Evolutionary conservation across 2,329 filamentous ascomycete species (phyloP).

Genomic region (Aspergillus sp.): DNA sequence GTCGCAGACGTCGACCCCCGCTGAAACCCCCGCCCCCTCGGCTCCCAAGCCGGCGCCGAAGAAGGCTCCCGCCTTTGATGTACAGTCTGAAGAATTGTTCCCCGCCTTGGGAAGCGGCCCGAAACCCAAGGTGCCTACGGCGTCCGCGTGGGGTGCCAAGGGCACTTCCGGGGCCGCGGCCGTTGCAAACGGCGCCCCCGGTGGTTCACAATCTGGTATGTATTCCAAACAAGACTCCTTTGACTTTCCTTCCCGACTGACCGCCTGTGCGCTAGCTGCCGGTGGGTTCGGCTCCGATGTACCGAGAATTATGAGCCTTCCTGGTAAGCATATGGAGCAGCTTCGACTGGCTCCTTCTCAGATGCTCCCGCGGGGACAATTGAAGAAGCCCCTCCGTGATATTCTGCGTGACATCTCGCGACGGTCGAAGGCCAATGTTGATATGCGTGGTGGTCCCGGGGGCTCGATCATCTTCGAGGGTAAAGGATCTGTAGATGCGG

Average conservation of each 20-base stretch:
- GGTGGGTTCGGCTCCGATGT: slow-evolving; percentile 28
- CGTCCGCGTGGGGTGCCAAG: slow-evolving; percentile 75
- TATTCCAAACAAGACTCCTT: slow-evolving; percentile 23
- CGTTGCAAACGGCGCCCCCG: slow-evolving; percentile 48
- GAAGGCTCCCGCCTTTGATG: slow-evolving; percentile 62
- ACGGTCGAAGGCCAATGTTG: slow-evolving; percentile 81
- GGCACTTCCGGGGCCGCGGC: slow-evolving; percentile 40
- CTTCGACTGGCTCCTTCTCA: slow-evolving; percentile 72
- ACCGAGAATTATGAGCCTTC: slow-evolving; percentile 67
- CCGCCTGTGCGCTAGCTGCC: slow-evolving; percentile 29
- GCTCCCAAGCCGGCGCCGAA: slow-evolving; percentile 38
- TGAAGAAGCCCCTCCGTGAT: slow-evolving; percentile 82
- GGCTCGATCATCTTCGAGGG: slow-evolving; percentile 79
- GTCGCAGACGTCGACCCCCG: slow-evolving; percentile 21
- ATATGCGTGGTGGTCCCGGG: slow-evolving; percentile 69
- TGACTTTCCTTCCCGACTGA: slow-evolving; percentile 14
- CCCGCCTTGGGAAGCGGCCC: slow-evolving; percentile 76
- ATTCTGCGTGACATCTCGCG: slow-evolving; percentile 89
- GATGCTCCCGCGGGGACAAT: slow-evolving; percentile 70
- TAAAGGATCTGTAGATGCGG: slow-evolving; percentile 76
- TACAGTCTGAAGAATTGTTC: slow-evolving; percentile 86
- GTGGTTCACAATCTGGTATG: slow-evolving; percentile 53
- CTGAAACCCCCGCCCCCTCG: slow-evolving; percentile 33
- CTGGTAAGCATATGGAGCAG: slow-evolving; percentile 76
- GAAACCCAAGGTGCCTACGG: slow-evolving; percentile 61